Evolutionary conservation across 2,329 filamentous ascomycete genomes (phyloP), one percentile per base, ranked within the genome.

Genomic region (Venturia asperata): DNA sequence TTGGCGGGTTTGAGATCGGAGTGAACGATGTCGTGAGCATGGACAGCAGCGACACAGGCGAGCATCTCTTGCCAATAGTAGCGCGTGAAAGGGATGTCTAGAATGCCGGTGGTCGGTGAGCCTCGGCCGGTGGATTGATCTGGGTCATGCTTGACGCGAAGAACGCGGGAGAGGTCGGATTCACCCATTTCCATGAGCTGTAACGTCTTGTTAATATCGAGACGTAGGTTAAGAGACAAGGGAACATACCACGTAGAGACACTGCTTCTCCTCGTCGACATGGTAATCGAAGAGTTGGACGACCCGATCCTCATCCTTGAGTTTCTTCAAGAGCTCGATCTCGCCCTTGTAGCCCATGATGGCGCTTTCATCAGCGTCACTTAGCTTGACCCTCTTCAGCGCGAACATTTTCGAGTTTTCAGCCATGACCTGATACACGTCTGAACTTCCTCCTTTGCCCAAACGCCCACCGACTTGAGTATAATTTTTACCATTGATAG

Each of bases 11-110:
- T 99, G 45, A 99, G 82, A 73, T 99, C 94, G 0, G 92, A 96
- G 77, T 99, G 94, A 3, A 99, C 94, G 68, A 99, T 92, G 72
- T 97, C 92, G 74, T 88, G 83, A 15, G 89, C 85, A 74, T 99
- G 94, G 0, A 99, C 92, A 0, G 93, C 86, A 70, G 90, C 85
- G 6, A 99, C 86, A 74, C 94, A 97, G 75, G 96, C 92, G 21
- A 99, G 87, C 94, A 99, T 99, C 77, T 99, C 94, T 76, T 96
- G 94, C 94, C 94, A 99, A 80, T 96, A 96, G 77, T 90, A 95
- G n/a, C 94, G 89, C 15, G 94, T 91, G 75, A 97, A 97, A 64
- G 89, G 90, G 1, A 91, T 83, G 73, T 99, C 94, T 67, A 99
- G 88, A 67, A 83, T 85, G 47, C 56, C 45, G 13, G 47, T 47